Conservation (phyloP, 1,284 basidiomycete species). For the Ganoderma multipileum region DNA sequence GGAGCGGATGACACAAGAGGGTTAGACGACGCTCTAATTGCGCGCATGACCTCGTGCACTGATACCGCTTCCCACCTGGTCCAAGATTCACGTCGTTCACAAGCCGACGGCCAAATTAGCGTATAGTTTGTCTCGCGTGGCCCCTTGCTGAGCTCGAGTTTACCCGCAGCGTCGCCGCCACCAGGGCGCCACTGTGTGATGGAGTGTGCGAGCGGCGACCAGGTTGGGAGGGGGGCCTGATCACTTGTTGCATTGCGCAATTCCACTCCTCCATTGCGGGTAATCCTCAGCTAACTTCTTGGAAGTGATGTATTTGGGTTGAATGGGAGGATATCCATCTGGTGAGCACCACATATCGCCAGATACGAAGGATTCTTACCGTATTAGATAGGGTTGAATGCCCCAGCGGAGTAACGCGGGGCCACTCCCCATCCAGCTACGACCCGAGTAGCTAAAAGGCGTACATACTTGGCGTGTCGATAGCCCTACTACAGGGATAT, state of each 20-base stretch:
- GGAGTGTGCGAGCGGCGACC: background rate
- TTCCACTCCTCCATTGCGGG: background rate
- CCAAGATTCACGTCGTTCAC: background rate
- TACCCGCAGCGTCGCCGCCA: background rate
- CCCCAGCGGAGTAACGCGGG: too few species aligned
- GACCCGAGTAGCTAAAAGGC: too few species aligned
- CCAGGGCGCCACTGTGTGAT: background rate
- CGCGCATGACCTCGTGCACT: slow-evolving; percentile 4
- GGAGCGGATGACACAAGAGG: slow-evolving; percentile 10
- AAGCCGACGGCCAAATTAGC: background rate
- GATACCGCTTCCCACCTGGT: background rate
- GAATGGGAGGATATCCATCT: background rate
- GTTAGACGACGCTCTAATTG: slow-evolving; percentile 3
- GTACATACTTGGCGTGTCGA: too few species aligned
- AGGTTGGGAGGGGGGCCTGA: background rate
- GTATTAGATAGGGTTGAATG: too few species aligned
- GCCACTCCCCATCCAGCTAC: too few species aligned
- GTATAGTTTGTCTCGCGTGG: background rate
- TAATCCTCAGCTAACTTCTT: background rate
- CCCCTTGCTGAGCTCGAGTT: background rate
- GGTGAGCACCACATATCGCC: background rate
- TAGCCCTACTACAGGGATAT: too few species aligned
- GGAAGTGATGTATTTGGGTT: background rate
- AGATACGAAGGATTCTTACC: too few species aligned
- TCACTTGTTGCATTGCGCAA: background rate